Evolutionary conservation across 75 land plant genomes (phyloP), one percentile per base, ranked within the genome.

Genomic region (Isoetes taiwanensis): DNA sequence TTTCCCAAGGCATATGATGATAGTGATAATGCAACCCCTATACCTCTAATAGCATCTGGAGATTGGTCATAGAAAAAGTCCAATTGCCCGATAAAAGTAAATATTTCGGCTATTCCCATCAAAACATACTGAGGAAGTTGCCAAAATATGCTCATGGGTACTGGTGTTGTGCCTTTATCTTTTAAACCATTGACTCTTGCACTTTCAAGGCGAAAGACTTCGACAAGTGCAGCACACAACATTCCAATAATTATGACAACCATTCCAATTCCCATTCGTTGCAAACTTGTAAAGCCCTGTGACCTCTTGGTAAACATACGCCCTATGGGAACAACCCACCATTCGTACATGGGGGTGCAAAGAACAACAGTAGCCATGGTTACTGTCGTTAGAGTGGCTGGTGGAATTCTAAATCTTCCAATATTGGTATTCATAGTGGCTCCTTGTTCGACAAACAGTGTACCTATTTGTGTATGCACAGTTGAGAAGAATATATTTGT

Each of bases 51-150:
- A 4, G 50, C 50, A 46, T 46, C 50, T 3, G 50, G 50, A 3
- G 50, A 46, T 23, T 46, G 50, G 5, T 46, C 50, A n/a, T 46
- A 46, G 16, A 46, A 46, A n/a, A 46, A 46, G 25, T 46, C 50
- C 50, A 46, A 23, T 23, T 46, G 50, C 6, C 50, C 50, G 25
- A 46, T 16, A n/a, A 19, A 46, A 4, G 50, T 23, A 46, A 46
- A 46, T n/a, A 46, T 23, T 23, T 46, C 50, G 16, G 50, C 16
- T 4, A 19, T 6, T 5, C 50, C 50, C 8, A 46, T 23, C 50
- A 46, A 23, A 46, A 46, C 16, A 23, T 46, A 46, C 23, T 46
- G 50, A 6, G 50, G 50, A 6, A 46, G 50, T 23, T 46, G 50
- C 50, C 50, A 46, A 23, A 46, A 46, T 5, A 46, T 23, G 50